Evolutionary conservation across 257 asterid genomes (phyloP).

Genomic region (Scutellaria baicalensis): DNA sequence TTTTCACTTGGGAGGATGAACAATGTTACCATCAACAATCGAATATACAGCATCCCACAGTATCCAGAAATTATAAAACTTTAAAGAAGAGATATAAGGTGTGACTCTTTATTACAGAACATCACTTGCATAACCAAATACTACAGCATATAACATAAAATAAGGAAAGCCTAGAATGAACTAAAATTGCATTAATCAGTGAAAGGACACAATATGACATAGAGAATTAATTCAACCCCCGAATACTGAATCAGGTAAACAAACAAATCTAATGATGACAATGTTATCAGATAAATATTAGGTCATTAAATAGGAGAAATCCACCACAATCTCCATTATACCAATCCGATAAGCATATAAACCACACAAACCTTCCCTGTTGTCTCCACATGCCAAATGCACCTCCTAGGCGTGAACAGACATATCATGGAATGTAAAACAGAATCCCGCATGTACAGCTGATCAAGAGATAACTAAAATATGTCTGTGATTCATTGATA

Average conservation of each 20-base stretch:
- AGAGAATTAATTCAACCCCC: not conserved
- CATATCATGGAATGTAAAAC: conserved; percentile 49
- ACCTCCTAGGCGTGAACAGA: conserved; percentile 66
- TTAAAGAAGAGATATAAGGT: not conserved
- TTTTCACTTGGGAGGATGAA: conserved; percentile 76
- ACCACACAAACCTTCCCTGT: conserved; percentile 62
- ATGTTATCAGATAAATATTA: not conserved
- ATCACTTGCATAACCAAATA: not conserved
- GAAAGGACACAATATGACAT: not conserved
- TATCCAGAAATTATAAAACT: conserved; percentile 2
- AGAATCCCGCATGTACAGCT: conserved; percentile 55
- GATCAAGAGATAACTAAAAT: conserved; percentile 50
- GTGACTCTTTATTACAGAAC: not conserved
- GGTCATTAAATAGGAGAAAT: conserved; percentile 15
- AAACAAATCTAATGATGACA: not conserved
- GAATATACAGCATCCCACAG: conserved; percentile 29
- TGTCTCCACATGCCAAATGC: conserved; percentile 51
- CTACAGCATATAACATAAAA: not conserved
- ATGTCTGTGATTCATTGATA: conserved; percentile 57
- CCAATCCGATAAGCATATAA: conserved; percentile 30
- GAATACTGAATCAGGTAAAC: conserved; percentile 1
- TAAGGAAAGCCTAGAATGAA: not conserved
- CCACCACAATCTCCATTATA: conserved; percentile 17
- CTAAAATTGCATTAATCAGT: not conserved
- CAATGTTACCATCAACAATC: conserved; percentile 41